These are phyloP conservation scores for Chlamydomonas schloesseri DNA, from an alignment of 139 green algal species.

Conservation along the genomic window DNA sequence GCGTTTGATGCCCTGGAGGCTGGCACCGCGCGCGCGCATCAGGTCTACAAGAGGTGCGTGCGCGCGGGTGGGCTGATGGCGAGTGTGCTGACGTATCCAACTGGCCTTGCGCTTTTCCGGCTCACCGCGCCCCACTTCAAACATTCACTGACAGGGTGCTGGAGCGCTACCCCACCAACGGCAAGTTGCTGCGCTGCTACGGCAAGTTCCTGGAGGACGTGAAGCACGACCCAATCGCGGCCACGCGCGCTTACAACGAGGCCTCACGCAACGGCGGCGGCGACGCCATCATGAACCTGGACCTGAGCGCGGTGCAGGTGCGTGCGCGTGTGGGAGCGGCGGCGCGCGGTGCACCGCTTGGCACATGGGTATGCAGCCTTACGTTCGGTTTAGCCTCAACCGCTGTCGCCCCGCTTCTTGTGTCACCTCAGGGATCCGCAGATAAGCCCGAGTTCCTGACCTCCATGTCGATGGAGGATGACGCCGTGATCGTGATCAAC, in stretches of 20 bases:
- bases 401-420: no score
- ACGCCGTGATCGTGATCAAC: constrained; percentile 53
- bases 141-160: constrained; percentile 39
- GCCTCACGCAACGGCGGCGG: constrained; percentile 21
- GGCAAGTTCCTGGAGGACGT: constrained; percentile 62
- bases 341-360: neutral
- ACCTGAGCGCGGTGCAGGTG: constrained; percentile 19
- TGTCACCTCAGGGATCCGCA: neutral
- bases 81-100: no score
- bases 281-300: constrained; percentile 5
- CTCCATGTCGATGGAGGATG: constrained; percentile 49
- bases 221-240: constrained; percentile 27
- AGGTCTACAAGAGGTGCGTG: constrained; percentile 36
- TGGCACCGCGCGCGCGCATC: neutral
- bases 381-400: no score
- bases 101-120: no score
- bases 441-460: constrained; percentile 44
- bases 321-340: no score
- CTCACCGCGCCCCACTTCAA: no score
- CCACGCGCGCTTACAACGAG: constrained; percentile 24
- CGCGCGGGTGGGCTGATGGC: no score
- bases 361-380: neutral
- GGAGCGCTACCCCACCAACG: constrained; percentile 59
- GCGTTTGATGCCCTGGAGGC: constrained; percentile 6
- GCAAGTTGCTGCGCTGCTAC: constrained; percentile 54